These are phyloP conservation scores for Colletotrichum trifolii DNA, from an alignment of 2,329 filamentous ascomycete genomes.

Conservation along the genomic window DNA sequence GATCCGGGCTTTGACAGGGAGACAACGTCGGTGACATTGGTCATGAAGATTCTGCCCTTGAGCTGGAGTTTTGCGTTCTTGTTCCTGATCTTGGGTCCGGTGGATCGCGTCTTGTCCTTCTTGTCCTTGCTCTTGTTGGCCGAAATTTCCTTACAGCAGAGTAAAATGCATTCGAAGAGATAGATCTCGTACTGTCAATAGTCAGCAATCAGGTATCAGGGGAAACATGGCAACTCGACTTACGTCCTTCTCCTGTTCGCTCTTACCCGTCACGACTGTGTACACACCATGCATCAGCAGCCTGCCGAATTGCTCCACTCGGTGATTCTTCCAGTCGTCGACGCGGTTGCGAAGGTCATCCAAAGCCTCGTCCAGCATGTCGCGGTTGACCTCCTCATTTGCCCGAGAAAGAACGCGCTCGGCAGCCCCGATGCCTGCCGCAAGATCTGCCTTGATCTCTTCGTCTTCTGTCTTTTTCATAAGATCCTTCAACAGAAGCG, in stretches of 20 bases:
- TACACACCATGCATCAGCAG: constrained; percentile 90
- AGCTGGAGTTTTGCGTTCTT: constrained; percentile 88
- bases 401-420: constrained; percentile 85
- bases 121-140: constrained; percentile 86
- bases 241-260: constrained; percentile 91
- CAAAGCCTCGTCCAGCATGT: constrained; percentile 84
- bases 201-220: constrained; percentile 10
- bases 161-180: constrained; percentile 92
- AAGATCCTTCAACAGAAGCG: constrained; percentile 88
- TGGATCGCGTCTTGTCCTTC: constrained; percentile 70
- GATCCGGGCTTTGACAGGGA: constrained; percentile 88
- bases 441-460: constrained; percentile 76
- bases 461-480: constrained; percentile 85
- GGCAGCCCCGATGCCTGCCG: constrained; percentile 81
- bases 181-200: constrained; percentile 90
- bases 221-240: constrained; percentile 42
- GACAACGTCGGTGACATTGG: constrained; percentile 95
- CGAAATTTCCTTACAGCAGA: constrained; percentile 96
- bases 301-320: constrained; percentile 90
- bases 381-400: constrained; percentile 90
- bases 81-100: constrained; percentile 66
- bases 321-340: constrained; percentile 97
- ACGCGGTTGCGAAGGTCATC: constrained; percentile 85
- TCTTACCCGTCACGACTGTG: constrained; percentile 89
- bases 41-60: constrained; percentile 98